A percentile compares a stretch with the other conserved stretches of the same genome.
These are phyloP conservation scores for Protostelium mycophagum DNA, from an alignment of 78 protist genomes.

Conservation along the genomic window DNA sequence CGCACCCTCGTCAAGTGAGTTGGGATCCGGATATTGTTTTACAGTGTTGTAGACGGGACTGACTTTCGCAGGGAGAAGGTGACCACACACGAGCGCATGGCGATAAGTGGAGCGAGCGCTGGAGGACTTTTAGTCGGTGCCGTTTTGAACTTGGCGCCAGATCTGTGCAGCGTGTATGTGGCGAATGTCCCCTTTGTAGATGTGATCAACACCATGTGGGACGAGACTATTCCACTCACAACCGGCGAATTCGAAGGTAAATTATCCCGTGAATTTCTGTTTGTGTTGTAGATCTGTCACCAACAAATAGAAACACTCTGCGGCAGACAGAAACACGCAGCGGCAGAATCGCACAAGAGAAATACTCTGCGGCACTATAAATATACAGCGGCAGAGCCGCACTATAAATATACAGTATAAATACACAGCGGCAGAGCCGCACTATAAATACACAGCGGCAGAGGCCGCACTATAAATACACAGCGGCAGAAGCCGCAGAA, in stretches of 20 bases:
- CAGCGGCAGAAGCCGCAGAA: too few relatives aligned
- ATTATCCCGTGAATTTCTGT: too few relatives aligned
- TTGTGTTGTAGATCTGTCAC: too few relatives aligned
- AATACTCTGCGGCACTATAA: too few relatives aligned
- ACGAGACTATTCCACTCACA: conserved; percentile 66
- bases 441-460: too few relatives aligned
- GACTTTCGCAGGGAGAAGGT: conserved; percentile 14
- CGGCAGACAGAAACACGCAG: too few relatives aligned
- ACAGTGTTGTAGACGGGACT: conserved; percentile 38
- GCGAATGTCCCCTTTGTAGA: conserved; percentile 65
- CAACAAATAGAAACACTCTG: too few relatives aligned
- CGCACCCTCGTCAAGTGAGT: neutral
- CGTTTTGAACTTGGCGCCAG: conserved; percentile 23
- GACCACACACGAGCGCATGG: conserved; percentile 17
- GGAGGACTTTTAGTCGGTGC: conserved; percentile 58
- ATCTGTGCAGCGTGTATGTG: conserved; percentile 28
- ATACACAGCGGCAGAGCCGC: too few relatives aligned
- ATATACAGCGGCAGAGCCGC: too few relatives aligned
- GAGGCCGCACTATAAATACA: too few relatives aligned
- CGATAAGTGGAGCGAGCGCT: conserved; percentile 43
- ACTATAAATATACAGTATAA: too few relatives aligned
- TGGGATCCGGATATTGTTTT: neutral
- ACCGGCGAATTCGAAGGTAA: conserved; percentile 51
- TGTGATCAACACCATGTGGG: conserved; percentile 48
- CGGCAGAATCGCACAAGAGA: too few relatives aligned